Percentiles rank a stretch among this genome's conserved stretches.
Evolutionary conservation across 352 stramenopile genomes (phyloP).

Genomic region (Thraustochytrium striatum): DNA sequence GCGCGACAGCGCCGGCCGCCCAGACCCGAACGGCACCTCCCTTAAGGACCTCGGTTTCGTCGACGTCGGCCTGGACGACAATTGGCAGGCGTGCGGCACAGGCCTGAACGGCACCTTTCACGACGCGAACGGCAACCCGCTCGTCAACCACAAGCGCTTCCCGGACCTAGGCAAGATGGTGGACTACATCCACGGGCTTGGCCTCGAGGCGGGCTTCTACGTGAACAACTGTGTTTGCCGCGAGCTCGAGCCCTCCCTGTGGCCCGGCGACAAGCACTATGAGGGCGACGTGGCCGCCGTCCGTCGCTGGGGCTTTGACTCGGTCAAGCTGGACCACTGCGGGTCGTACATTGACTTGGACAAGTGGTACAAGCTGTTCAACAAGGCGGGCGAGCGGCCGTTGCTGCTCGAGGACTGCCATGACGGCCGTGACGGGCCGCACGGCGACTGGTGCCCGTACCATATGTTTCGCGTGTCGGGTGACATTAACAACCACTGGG

Average conservation of each 20-base stretch:
- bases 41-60: slow-evolving; percentile 55
- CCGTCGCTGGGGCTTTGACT: slow-evolving; percentile 52
- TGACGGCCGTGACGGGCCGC: not conserved
- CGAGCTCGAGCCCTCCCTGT: slow-evolving; percentile 19
- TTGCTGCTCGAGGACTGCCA: slow-evolving; percentile 57
- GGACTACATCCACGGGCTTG: slow-evolving; percentile 50
- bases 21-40: slow-evolving; percentile 9
- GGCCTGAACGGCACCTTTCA: slow-evolving; percentile 49
- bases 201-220: slow-evolving; percentile 57
- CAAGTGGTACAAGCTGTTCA: slow-evolving; percentile 47
- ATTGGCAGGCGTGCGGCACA: slow-evolving; percentile 54
- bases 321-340: slow-evolving; percentile 55
- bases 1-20: not conserved
- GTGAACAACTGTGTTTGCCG: slow-evolving; percentile 58
- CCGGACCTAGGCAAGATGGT: slow-evolving; percentile 54
- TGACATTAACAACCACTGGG: slow-evolving; percentile 13
- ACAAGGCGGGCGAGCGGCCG: not conserved
- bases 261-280: slow-evolving; percentile 48
- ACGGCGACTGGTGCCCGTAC: not conserved
- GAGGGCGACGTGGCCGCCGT: slow-evolving; percentile 53
- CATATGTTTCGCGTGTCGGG: slow-evolving; percentile 39
- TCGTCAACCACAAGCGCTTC: slow-evolving; percentile 54
- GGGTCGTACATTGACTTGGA: slow-evolving; percentile 50
- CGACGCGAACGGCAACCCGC: slow-evolving; percentile 50
- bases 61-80: slow-evolving; percentile 57